Evolutionary conservation across 2,329 filamentous ascomycete genomes (phyloP).

Genomic region (Aspergillus cejpii): DNA sequence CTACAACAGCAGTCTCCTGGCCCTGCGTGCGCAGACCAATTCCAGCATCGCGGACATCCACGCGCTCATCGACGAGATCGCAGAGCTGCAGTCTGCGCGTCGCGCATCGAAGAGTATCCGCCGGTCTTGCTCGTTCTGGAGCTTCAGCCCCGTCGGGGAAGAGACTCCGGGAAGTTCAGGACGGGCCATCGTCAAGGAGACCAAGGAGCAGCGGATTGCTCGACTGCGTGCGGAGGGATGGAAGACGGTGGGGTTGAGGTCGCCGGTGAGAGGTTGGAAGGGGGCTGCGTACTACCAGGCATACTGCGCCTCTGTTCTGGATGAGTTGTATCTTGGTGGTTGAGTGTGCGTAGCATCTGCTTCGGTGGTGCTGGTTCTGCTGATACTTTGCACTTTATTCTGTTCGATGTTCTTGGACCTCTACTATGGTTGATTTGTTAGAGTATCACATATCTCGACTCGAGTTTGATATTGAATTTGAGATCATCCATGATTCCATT

Average conservation of each 20-base stretch:
- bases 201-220: slow-evolving; percentile 28
- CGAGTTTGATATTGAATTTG: too few relatives aligned
- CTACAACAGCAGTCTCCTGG: slow-evolving; percentile 22
- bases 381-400: too few relatives aligned
- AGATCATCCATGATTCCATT: too few relatives aligned
- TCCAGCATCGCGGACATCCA: slow-evolving; percentile 25
- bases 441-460: too few relatives aligned
- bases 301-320: slow-evolving; percentile 33
- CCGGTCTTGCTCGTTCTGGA: slow-evolving; percentile 38
- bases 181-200: slow-evolving; percentile 22
- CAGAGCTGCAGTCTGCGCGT: slow-evolving; percentile 21
- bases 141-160: slow-evolving; percentile 26
- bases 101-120: slow-evolving; percentile 21
- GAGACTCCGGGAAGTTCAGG: background rate
- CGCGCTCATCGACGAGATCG: slow-evolving; percentile 21
- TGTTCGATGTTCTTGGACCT: too few relatives aligned
- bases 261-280: slow-evolving; percentile 31
- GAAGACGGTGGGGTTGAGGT: slow-evolving; percentile 34
- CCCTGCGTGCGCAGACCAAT: slow-evolving; percentile 24
- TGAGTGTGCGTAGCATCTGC: too few relatives aligned
- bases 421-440: too few relatives aligned
- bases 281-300: slow-evolving; percentile 34
- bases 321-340: slow-evolving; percentile 28
- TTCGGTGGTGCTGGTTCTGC: too few relatives aligned
- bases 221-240: slow-evolving; percentile 34